phyloP scores from a whole-genome alignment of 2,329 filamentous ascomycete genomes.

The Monosporascus sp. region DNA sequence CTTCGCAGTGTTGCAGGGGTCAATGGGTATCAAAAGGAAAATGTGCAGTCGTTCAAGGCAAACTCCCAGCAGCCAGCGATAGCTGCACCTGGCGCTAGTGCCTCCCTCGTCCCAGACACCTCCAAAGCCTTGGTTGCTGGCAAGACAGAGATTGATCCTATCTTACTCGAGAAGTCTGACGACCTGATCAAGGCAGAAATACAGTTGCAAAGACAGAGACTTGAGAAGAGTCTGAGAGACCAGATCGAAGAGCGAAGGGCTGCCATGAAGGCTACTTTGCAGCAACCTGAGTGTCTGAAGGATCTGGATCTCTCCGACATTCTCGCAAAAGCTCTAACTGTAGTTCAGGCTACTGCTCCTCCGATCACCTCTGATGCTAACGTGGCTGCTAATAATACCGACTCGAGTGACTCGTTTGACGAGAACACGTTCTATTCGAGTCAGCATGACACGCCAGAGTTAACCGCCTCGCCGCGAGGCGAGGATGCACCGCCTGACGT shows the following conservation, averaged over 20 bases:
- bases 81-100: slow-evolving; percentile 12
- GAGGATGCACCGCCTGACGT: slow-evolving; percentile 40
- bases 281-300: slow-evolving; percentile 45
- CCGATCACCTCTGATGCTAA: slow-evolving; percentile 51
- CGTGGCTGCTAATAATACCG: slow-evolving; percentile 52
- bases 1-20: slow-evolving; percentile 12
- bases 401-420: slow-evolving; percentile 75
- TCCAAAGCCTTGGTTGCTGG: slow-evolving; percentile 39
- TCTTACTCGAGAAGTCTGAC: slow-evolving; percentile 81
- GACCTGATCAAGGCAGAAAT: slow-evolving; percentile 77
- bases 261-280: slow-evolving; percentile 35
- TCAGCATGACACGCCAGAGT: slow-evolving; percentile 72
- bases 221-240: slow-evolving; percentile 73
- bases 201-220: slow-evolving; percentile 69
- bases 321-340: slow-evolving; percentile 61
- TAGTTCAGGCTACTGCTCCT: slow-evolving; percentile 65
- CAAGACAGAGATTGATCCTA: slow-evolving; percentile 69
- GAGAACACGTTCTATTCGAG: slow-evolving; percentile 96
- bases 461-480: slow-evolving; percentile 41
- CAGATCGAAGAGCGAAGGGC: slow-evolving; percentile 62
- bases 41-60: slow-evolving; percentile 29
- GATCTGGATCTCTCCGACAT: slow-evolving; percentile 70
- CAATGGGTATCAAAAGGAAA: slow-evolving; percentile 23
- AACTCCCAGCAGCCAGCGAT: slow-evolving; percentile 31
- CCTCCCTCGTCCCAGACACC: slow-evolving; percentile 29